Percentiles rank a stretch among this genome's conserved stretches.
phyloP scores from a whole-genome alignment of 371 early-diverging fungal genomes.

The Gilbertella persicaria region DNA sequence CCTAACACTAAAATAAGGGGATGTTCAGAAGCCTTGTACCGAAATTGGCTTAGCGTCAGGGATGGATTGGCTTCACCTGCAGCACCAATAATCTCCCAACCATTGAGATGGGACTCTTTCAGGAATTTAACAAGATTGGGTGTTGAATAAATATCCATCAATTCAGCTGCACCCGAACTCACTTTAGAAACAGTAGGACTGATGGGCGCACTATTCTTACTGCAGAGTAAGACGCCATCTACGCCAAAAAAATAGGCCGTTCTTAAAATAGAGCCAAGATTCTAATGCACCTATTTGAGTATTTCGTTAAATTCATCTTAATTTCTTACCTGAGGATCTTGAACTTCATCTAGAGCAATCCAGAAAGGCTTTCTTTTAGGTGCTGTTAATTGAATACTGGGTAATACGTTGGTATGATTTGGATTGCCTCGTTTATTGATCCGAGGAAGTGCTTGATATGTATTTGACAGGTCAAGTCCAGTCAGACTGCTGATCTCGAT shows the following conservation, averaged over 20 bases:
- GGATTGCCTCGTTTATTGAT: constrained; percentile 16
- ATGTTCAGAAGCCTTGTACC: constrained; percentile 1
- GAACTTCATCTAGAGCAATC: constrained; percentile 63
- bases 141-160: constrained; percentile 54
- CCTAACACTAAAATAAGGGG: constrained; percentile 64
- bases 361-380: constrained; percentile 33
- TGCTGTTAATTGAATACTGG: background rate
- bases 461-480: background rate
- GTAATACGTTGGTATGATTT: background rate
- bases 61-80: constrained; percentile 24
- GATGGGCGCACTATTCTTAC: constrained; percentile 59
- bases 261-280: constrained; percentile 67
- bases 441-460: constrained; percentile 17
- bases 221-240: constrained; percentile 62
- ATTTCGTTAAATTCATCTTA: background rate
- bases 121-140: constrained; percentile 52
- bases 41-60: constrained; percentile 4
- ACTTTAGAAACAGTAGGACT: constrained; percentile 63
- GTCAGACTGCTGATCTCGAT: constrained; percentile 14
- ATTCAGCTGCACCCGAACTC: constrained; percentile 66
- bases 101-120: constrained; percentile 36
- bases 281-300: constrained; percentile 24
- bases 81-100: constrained; percentile 63
- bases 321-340: constrained; percentile 62
- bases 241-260: constrained; percentile 61